Evolutionary conservation across 352 stramenopile species (phyloP), one percentile per base, ranked within the genome.

Genomic region (Phytophthora crassamura): DNA sequence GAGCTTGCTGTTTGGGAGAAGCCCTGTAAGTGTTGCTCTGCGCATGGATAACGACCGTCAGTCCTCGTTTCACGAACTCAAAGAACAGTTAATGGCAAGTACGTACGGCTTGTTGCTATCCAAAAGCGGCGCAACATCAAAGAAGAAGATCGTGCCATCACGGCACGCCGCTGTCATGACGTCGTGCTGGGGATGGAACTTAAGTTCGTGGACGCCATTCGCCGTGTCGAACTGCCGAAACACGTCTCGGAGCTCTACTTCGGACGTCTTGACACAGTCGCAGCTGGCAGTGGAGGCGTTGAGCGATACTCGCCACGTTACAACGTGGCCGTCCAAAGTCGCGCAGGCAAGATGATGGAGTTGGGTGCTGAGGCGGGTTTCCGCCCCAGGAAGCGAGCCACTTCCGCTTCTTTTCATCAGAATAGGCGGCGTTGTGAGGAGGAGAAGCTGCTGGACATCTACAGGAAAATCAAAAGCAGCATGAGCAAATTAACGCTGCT

Each of bases 131-230:
- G 75, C 66, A 22, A 90, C 63, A 25, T 94, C 82, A 38, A 91
- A 87, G 40, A 93, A 85, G 61, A 84, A 92, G 8, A 87, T 69
- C 0, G 75, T 82, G n/a, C 86, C 86, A 35, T 93, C 86, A 32
- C 80, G 86, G 16, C 73, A 79, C 7, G 78, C 60, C 10, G 74
- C 82, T 12, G 69, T 88, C 42, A 90, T 73, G 2, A 82, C 59
- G 7, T 86, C 76, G 41, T 94, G 84, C 30, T 86, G 72, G 8
- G 59, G 51, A 38, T 93, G 82, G 8, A 88, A 79, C n/a, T 74
- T 85, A 20, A 94, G 60, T 28, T 94, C 84, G 20, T 74, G 72
- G 3, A 91, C 53, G 12, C 86, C 84, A 30, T 68, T 85, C 33
- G 68, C 80, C 3, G 75, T 71, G 46, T 92, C 83, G 14, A 89